Percentiles rank a stretch among this genome's conserved stretches.
phyloP scores from a whole-genome alignment of 768 basidiomycete species.

The Tulasnella sp. region DNA sequence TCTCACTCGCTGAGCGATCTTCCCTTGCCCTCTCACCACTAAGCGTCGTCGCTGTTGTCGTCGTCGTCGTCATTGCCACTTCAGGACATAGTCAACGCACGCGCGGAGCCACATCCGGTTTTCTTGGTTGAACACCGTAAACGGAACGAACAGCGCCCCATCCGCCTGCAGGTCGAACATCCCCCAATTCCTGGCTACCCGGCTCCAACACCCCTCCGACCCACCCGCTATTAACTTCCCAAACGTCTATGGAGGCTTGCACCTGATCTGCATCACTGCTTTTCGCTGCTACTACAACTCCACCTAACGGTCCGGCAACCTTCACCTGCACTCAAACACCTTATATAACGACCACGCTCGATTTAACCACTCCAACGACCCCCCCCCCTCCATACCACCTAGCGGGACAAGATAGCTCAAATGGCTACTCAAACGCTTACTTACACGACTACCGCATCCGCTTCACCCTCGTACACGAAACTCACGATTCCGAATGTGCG shows the following conservation, averaged over 20 bases:
- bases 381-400: neutral
- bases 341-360: too few relatives aligned
- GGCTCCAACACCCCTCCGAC: neutral
- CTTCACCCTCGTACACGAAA: neutral
- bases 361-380: neutral
- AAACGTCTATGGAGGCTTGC: slow-evolving; percentile 4
- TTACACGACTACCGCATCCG: neutral
- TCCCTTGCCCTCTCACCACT: neutral
- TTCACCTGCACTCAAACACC: neutral
- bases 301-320: neutral
- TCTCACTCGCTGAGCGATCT: neutral
- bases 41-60: too few relatives aligned
- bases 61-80: neutral
- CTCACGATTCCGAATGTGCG: neutral
- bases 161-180: neutral
- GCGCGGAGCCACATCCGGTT: neutral
- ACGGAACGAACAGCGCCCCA: neutral
- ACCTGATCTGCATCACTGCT: slow-evolving; percentile 3
- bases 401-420: neutral
- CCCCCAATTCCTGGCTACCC: slow-evolving; percentile 6
- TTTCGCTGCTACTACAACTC: neutral
- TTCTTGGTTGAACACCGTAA: neutral
- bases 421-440: neutral
- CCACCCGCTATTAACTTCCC: neutral
- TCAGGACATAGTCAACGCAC: neutral